Evolutionary conservation across 2,329 filamentous ascomycete species (phyloP).

Genomic region (Amauroascus niger): DNA sequence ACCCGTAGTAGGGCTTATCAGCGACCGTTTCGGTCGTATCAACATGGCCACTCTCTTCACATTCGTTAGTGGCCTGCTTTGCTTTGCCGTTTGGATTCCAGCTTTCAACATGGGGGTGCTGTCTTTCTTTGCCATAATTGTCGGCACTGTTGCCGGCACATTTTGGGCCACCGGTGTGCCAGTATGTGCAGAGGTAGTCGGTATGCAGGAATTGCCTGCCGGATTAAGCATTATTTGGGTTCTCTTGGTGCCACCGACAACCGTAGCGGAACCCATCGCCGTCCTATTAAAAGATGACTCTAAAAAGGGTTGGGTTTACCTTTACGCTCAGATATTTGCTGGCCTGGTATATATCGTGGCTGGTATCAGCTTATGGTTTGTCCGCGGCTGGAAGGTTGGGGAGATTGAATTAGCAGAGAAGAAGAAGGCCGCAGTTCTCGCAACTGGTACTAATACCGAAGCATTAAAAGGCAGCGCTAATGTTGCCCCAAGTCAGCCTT

Average conservation of each 20-base stretch:
- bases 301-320: conserved; percentile 26
- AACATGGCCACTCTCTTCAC: conserved; percentile 52
- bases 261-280: conserved; percentile 47
- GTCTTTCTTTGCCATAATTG: conserved; percentile 50
- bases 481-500: no score
- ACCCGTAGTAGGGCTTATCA: conserved; percentile 54
- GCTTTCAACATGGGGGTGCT: conserved; percentile 50
- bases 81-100: conserved; percentile 53
- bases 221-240: conserved; percentile 53
- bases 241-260: conserved; percentile 45
- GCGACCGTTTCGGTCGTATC: conserved; percentile 51
- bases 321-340: conserved; percentile 45
- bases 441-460: background rate
- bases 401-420: conserved; percentile 20
- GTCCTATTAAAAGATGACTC: conserved; percentile 44
- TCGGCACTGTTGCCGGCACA: conserved; percentile 50
- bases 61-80: conserved; percentile 48
- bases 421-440: conserved; percentile 10
- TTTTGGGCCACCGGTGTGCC: conserved; percentile 52
- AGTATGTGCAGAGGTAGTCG: conserved; percentile 52
- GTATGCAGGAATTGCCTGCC: conserved; percentile 47
- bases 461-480: background rate
- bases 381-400: conserved; percentile 34
- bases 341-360: conserved; percentile 52
- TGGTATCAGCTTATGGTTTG: conserved; percentile 39